phyloP scores from a whole-genome alignment of 441 rosid genomes.

The Eugenia klotzschiana region DNA sequence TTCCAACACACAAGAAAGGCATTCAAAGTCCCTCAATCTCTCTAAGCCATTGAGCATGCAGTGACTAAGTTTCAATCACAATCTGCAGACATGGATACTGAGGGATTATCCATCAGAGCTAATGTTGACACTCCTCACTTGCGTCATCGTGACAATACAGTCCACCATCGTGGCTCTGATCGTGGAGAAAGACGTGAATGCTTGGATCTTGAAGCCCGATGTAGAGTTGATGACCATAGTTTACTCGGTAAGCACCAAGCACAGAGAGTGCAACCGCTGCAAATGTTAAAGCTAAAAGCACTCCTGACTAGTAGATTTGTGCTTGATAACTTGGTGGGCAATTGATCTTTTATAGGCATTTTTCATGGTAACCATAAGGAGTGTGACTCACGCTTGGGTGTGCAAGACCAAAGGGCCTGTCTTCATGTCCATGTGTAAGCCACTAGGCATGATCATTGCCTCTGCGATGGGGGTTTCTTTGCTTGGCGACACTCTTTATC shows the following conservation, averaged over 20 bases:
- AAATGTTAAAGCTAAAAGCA: neutral
- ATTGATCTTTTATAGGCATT: slow-evolving; percentile 10
- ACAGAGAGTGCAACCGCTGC: neutral
- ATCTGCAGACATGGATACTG: slow-evolving; percentile 17
- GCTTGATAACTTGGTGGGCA: neutral
- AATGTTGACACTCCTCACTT: slow-evolving; percentile 7
- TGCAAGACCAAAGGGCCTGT: slow-evolving; percentile 30
- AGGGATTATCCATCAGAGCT: slow-evolving; percentile 20
- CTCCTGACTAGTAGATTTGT: neutral
- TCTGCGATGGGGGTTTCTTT: slow-evolving; percentile 19
- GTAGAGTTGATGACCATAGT: slow-evolving; percentile 15
- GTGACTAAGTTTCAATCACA: neutral
- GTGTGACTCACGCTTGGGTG: slow-evolving; percentile 27
- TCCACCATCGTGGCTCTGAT: slow-evolving; percentile 8
- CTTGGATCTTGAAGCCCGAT: slow-evolving; percentile 17
- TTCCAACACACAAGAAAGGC: neutral
- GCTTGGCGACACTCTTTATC: slow-evolving; percentile 34
- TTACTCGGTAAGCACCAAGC: slow-evolving; percentile 9
- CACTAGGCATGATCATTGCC: slow-evolving; percentile 34
- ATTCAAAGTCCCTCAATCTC: neutral
- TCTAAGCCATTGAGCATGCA: neutral
- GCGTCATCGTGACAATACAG: slow-evolving; percentile 3
- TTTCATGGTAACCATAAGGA: slow-evolving; percentile 15
- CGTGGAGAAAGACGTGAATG: slow-evolving; percentile 8
- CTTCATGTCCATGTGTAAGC: slow-evolving; percentile 39